Conservation (phyloP, 1,139 yeast genomes). For the Yarrowia galli region DNA sequence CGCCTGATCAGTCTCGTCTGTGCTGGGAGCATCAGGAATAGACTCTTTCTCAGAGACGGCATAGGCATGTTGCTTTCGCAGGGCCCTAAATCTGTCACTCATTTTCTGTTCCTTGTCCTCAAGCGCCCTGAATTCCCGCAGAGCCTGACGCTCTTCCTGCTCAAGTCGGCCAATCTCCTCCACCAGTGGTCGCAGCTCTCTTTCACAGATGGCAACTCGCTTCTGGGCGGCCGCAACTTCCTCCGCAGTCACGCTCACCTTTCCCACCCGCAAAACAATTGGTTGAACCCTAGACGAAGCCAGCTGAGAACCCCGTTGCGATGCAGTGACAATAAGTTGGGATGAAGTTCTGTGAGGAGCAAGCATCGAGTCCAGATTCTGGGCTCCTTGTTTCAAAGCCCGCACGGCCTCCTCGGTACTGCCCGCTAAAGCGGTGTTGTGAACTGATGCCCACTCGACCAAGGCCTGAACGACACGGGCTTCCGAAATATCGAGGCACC, state of each 20-base stretch:
- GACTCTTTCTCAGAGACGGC: neutral
- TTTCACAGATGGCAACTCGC: slow-evolving; percentile 45
- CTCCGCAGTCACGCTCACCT: slow-evolving; percentile 5
- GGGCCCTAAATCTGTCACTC: neutral
- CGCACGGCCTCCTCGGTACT: slow-evolving; percentile 57
- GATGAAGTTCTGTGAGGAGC: slow-evolving; percentile 47
- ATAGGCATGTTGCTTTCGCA: neutral
- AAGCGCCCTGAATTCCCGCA: neutral
- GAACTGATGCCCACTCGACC: slow-evolving; percentile 70
- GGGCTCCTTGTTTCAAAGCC: slow-evolving; percentile 52
- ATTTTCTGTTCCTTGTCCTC: neutral
- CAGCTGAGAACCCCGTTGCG: neutral
- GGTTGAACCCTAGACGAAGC: neutral
- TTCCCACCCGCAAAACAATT: neutral
- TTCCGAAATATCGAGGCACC: slow-evolving; percentile 63
- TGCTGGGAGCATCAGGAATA: slow-evolving; percentile 41
- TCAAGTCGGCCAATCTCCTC: neutral
- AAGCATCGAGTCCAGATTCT: slow-evolving; percentile 58
- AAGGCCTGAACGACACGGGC: slow-evolving; percentile 65
- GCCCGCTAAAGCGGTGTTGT: slow-evolving; percentile 62
- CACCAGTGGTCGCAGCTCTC: neutral
- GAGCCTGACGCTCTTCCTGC: neutral
- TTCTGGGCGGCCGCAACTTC: slow-evolving; percentile 46
- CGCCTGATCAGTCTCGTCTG: slow-evolving; percentile 42
- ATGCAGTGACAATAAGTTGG: neutral